Conservation (phyloP, 2,329 filamentous ascomycete species). For the Lecanicillium sp. region DNA sequence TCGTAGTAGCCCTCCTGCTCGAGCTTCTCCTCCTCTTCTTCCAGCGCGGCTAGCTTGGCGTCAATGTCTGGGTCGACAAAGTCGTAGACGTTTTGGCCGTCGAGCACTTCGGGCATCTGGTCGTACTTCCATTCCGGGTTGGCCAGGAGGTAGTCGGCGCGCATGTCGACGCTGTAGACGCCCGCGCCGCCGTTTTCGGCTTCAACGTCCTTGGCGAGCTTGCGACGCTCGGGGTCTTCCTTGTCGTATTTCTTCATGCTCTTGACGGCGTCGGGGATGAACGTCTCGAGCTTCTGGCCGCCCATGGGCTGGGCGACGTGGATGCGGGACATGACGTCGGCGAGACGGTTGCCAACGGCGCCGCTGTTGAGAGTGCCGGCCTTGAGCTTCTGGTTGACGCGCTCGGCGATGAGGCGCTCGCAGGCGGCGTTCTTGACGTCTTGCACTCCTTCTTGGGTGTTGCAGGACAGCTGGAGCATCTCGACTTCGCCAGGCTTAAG, state of each 20-base stretch:
- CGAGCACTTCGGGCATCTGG: conserved; percentile 85
- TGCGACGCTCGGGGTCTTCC: conserved; percentile 73
- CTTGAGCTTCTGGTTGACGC: conserved; percentile 93
- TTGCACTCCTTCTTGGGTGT: conserved; percentile 89
- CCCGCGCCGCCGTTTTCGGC: conserved; percentile 89
- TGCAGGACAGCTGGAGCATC: conserved; percentile 87
- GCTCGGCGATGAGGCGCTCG: conserved; percentile 83
- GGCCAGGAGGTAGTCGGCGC: conserved; percentile 78
- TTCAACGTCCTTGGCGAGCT: conserved; percentile 78
- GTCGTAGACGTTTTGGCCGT: conserved; percentile 96
- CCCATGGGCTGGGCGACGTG: conserved; percentile 93
- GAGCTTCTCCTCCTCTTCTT: conserved; percentile 90
- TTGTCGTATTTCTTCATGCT: conserved; percentile 83
- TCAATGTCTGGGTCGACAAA: conserved; percentile 97
- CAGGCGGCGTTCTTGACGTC: conserved; percentile 92
- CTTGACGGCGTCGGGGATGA: conserved; percentile 80
- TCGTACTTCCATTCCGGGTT: conserved; percentile 94
- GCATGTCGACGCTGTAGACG: conserved; percentile 90
- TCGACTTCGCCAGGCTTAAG: conserved; percentile 86
- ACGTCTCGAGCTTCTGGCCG: conserved; percentile 69
- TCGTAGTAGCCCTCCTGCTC: conserved; percentile 93
- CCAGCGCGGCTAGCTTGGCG: conserved; percentile 78
- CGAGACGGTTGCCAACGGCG: conserved; percentile 69
- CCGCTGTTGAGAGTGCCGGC: conserved; percentile 74
- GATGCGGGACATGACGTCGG: conserved; percentile 86